Evolutionary conservation across 2,329 filamentous ascomycete species (phyloP).

Genomic region (Berkeleyomyces rouxiae): DNA sequence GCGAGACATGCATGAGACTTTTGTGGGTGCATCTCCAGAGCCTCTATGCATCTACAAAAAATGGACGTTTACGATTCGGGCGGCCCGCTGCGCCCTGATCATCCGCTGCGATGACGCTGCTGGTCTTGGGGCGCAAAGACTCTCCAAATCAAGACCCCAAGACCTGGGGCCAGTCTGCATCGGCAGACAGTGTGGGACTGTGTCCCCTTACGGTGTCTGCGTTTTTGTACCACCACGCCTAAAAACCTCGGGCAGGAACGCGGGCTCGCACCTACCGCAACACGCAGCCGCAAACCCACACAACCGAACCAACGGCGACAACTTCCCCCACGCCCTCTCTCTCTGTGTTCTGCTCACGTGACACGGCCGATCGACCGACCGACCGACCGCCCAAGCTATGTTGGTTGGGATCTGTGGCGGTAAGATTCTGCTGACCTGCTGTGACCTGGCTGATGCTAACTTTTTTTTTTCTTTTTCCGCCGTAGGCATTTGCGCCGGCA

Average conservation of each 20-base stretch:
- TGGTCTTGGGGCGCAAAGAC: not conserved
- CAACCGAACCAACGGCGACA: constrained; percentile 23
- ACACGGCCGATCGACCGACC: not conserved
- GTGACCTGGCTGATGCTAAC: not conserved
- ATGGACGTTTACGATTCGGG: too few relatives aligned
- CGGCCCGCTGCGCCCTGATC: too few relatives aligned
- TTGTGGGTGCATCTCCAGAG: too few relatives aligned
- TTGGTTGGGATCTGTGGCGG: constrained; percentile 63
- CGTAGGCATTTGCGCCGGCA: constrained; percentile 80
- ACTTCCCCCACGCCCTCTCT: not conserved
- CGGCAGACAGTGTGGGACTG: not conserved
- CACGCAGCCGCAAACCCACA: too few relatives aligned
- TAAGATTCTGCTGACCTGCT: constrained; percentile 22
- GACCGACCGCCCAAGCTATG: constrained; percentile 30
- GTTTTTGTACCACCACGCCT: not conserved
- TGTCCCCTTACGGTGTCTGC: not conserved
- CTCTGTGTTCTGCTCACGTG: not conserved
- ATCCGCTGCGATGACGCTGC: too few relatives aligned
- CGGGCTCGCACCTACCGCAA: constrained; percentile 2
- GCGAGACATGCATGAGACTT: too few relatives aligned
- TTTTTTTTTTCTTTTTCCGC: not conserved
- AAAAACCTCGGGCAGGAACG: not conserved
- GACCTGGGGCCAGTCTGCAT: not conserved
- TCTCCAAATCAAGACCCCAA: not conserved
- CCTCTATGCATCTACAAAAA: too few relatives aligned